A percentile compares a stretch with the other conserved stretches of the same genome.
Evolutionary conservation across 768 basidiomycete species (phyloP).

Genomic region (Russula lepida): DNA sequence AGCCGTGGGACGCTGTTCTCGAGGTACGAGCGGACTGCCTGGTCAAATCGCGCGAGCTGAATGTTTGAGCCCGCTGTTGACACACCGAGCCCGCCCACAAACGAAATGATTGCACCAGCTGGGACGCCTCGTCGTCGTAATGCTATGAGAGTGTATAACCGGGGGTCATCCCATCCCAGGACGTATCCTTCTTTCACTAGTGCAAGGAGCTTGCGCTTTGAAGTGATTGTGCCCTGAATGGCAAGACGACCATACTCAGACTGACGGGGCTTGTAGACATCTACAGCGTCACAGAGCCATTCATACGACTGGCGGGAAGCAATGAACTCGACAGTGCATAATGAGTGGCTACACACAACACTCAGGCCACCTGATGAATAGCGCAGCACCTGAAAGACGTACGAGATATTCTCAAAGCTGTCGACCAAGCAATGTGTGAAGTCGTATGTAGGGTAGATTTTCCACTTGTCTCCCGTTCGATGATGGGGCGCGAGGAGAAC

Average conservation of each 20-base stretch:
- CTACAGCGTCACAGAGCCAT: slow-evolving; percentile 97
- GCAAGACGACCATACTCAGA: slow-evolving; percentile 94
- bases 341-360: slow-evolving; percentile 62
- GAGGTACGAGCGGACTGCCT: slow-evolving; percentile 78
- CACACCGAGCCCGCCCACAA: slow-evolving; percentile 91
- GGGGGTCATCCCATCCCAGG: slow-evolving; percentile 93
- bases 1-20: slow-evolving; percentile 83
- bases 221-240: slow-evolving; percentile 91
- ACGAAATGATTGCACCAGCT: slow-evolving; percentile 90
- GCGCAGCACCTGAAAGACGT: slow-evolving; percentile 30
- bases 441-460: slow-evolving; percentile 97
- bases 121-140: slow-evolving; percentile 92
- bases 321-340: slow-evolving; percentile 95
- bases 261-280: slow-evolving; percentile 94
- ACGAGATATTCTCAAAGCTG: slow-evolving; percentile 99
- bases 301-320: slow-evolving; percentile 95
- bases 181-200: slow-evolving; percentile 84
- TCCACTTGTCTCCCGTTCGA: slow-evolving; percentile 89
- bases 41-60: slow-evolving; percentile 84
- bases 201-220: slow-evolving; percentile 88
- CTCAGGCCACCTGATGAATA: slow-evolving; percentile 3
- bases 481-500: slow-evolving; percentile 89
- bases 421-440: slow-evolving; percentile 98
- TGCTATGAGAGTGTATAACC: slow-evolving; percentile 93
- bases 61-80: slow-evolving; percentile 79